Conservation (phyloP, 345 rosid genomes). For the Aquilaria sinensis region DNA sequence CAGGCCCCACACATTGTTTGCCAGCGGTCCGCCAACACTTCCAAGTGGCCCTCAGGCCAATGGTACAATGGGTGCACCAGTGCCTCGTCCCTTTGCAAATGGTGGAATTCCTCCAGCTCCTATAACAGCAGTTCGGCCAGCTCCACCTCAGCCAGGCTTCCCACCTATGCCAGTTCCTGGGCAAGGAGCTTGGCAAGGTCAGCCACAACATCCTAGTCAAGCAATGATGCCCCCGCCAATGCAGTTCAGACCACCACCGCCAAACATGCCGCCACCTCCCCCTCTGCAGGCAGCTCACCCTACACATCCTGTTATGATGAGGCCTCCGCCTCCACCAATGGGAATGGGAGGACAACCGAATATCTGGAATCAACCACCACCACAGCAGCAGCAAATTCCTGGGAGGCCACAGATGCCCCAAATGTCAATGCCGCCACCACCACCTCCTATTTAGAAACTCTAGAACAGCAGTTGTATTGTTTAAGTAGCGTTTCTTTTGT, state of each 20-base stretch:
- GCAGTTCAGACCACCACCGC: slow-evolving; percentile 72
- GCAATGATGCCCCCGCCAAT: slow-evolving; percentile 46
- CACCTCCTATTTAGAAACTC: slow-evolving; percentile 10
- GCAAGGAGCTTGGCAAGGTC: slow-evolving; percentile 67
- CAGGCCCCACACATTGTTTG: slow-evolving; percentile 94
- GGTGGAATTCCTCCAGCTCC: slow-evolving; percentile 49
- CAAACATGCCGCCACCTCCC: slow-evolving; percentile 67
- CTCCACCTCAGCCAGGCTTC: slow-evolving; percentile 60
- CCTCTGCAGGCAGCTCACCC: slow-evolving; percentile 33
- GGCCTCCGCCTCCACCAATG: slow-evolving; percentile 75
- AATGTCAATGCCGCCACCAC: slow-evolving; percentile 52
- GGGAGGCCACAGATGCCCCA: slow-evolving; percentile 54
- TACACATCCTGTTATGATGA: slow-evolving; percentile 25
- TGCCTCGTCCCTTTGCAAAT: slow-evolving; percentile 68
- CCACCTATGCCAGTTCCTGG: slow-evolving; percentile 46
- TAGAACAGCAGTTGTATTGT: neutral
- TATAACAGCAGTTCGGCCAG: slow-evolving; percentile 49
- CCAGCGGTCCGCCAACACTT: slow-evolving; percentile 82
- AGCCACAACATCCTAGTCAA: slow-evolving; percentile 63
- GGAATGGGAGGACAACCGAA: slow-evolving; percentile 63
- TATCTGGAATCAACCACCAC: slow-evolving; percentile 56
- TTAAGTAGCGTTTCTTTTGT: neutral
- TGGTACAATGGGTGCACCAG: slow-evolving; percentile 42
- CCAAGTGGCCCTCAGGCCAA: slow-evolving; percentile 48
- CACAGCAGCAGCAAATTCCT: slow-evolving; percentile 51